Evolutionary conservation across 2,329 filamentous ascomycete species (phyloP), one percentile per base, ranked within the genome.

Genomic region (Pseudocercospora fuligena): DNA sequence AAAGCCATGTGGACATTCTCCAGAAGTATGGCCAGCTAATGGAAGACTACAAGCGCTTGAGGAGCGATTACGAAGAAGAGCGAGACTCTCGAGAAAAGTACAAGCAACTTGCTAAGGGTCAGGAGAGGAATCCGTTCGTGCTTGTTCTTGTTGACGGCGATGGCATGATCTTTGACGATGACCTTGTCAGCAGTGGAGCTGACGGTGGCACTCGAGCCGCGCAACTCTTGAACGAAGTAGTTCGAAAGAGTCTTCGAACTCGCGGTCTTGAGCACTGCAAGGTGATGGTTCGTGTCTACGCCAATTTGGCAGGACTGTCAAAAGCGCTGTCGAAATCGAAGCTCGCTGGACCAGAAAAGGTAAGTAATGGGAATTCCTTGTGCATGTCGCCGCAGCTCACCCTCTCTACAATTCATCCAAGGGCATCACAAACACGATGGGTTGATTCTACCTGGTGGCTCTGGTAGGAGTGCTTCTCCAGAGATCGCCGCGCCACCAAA

Each of bases 81-180:
- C 82, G 84, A 47, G 84, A 85, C 58, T 69, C 80, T 0, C 78
- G 85, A 3, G 85, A 87, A 66, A 82, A 82, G 49, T 88, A 87
- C 78, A 87, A 88, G 72, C 82, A 84, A 70, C 74, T 85, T 63
- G 82, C 83, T 5, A 79, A 80, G 60, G 66, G 72, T 29, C 73
- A 82, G 72, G 78, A 86, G 25, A 82, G 84, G 21, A 86, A 86
- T 67, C 84, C 87, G 0, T 90, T 89, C 70, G 86, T 87, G 1
- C 79, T 90, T 1, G 84, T 90, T 6, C 78, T 90, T 0, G 78
- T 90, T 12, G 88, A 90, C 64, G 88, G 87, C 21, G 87, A 90
- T 75, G 86, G 85, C 57, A 89, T 89, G 71, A 72, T 84, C 31
- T 79, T 79, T 61, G 70, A 77, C 51, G 76, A 78, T 40, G 70